These are phyloP conservation scores for Teratosphaeria epicoccoides DNA, from an alignment of 2,329 filamentous ascomycete species.

Conservation along the genomic window DNA sequence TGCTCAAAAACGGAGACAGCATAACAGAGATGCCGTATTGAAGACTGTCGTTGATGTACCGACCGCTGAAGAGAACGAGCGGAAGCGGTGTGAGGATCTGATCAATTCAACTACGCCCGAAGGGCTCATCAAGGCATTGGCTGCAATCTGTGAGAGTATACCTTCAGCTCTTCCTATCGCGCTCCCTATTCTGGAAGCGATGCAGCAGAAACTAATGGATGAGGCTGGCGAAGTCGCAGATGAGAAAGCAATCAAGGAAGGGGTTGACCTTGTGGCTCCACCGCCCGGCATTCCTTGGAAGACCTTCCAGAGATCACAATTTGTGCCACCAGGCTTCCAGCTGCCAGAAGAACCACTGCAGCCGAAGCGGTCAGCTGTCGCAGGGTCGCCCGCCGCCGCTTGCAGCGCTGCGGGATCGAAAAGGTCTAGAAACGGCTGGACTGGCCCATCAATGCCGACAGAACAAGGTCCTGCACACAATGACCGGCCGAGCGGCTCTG, in stretches of 20 bases:
- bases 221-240: not conserved
- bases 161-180: constrained; percentile 11
- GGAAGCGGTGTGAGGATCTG: constrained; percentile 9
- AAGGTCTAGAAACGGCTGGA: not conserved
- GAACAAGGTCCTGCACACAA: not conserved
- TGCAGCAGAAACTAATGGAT: not conserved
- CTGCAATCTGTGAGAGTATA: constrained; percentile 12
- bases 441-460: not conserved
- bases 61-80: constrained; percentile 6
- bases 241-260: not conserved
- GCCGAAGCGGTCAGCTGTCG: not conserved
- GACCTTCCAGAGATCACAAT: not conserved
- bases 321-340: not conserved
- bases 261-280: not conserved
- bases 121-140: constrained; percentile 10
- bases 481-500: not conserved
- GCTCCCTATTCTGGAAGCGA: constrained; percentile 7
- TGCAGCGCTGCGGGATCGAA: not conserved
- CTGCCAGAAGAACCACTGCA: not conserved
- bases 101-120: constrained; percentile 8
- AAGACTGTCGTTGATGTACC: constrained; percentile 10
- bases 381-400: not conserved
- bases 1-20: constrained; percentile 9
- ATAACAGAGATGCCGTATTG: constrained; percentile 12
- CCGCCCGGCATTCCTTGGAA: not conserved